Conservation (phyloP, 805 yeast genomes). For the Candida alai region DNA sequence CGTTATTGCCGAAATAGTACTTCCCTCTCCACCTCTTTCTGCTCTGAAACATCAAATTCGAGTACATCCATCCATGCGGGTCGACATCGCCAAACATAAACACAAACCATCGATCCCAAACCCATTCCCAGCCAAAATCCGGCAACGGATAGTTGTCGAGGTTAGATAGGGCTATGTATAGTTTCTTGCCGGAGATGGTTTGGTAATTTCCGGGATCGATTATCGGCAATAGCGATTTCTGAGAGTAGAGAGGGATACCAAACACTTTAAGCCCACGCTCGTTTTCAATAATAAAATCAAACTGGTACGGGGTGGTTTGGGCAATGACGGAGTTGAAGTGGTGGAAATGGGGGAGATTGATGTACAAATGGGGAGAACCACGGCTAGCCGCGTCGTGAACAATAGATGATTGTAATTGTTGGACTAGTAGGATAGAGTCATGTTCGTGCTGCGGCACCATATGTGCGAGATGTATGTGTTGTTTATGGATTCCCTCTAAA, state of each 20-base stretch:
- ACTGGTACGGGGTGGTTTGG: conserved; percentile 7
- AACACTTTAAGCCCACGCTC: conserved; percentile 51
- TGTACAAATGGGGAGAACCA: no score
- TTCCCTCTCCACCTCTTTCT: conserved; percentile 59
- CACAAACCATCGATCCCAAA: conserved; percentile 70
- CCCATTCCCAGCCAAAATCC: conserved; percentile 62
- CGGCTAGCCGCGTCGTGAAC: no score
- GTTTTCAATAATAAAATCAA: conserved; percentile 49
- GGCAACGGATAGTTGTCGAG: conserved; percentile 46
- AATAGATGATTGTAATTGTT: conserved; percentile 4
- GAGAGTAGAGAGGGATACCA: conserved; percentile 49
- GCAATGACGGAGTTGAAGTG: conserved; percentile 6
- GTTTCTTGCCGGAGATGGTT: conserved; percentile 36
- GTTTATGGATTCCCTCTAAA: no score
- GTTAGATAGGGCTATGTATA: conserved; percentile 26
- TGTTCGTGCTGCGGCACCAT: conserved; percentile 2
- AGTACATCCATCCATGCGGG: conserved; percentile 82
- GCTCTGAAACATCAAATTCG: conserved; percentile 47
- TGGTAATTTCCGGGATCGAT: conserved; percentile 51
- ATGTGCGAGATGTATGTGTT: no score
- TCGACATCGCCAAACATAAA: conserved; percentile 69
- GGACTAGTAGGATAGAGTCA: conserved; percentile 2
- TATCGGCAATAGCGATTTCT: conserved; percentile 43
- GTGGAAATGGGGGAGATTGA: conserved; percentile 3
- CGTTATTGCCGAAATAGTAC: conserved; percentile 54